Evolutionary conservation across 306 rosid genomes (phyloP).

Genomic region (Rosa lucieae): DNA sequence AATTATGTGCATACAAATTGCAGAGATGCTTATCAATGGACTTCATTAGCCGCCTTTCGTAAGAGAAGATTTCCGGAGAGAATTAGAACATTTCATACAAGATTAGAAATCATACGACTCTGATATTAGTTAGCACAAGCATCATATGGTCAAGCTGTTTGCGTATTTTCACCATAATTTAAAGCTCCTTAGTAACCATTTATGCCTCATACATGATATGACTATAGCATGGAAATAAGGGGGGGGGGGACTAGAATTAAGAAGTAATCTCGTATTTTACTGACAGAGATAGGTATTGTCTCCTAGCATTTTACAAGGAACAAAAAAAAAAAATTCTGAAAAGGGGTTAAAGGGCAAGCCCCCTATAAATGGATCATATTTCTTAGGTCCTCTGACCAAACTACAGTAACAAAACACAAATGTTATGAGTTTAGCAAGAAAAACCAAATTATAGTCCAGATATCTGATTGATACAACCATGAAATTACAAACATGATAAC

Average conservation of each 20-base stretch:
- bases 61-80: neutral
- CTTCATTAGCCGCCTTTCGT: conserved; percentile 15
- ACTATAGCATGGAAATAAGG: neutral
- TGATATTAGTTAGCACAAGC: neutral
- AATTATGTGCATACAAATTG: neutral
- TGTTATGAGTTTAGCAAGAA: neutral
- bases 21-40: neutral
- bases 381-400: neutral
- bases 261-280: neutral
- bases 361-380: neutral
- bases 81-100: too few species aligned
- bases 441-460: neutral
- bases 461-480: neutral
- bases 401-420: neutral
- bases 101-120: neutral
- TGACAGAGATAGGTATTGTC: neutral
- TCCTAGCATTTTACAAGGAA: neutral
- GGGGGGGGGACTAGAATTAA: neutral
- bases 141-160: neutral
- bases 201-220: neutral
- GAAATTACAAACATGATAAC: too few species aligned
- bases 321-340: neutral
- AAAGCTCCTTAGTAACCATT: neutral
- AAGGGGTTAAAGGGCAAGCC: neutral
- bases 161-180: neutral